Base-by-base conservation (phyloP, 257 asterid genomes). In the Nicotiana attenuata region DNA sequence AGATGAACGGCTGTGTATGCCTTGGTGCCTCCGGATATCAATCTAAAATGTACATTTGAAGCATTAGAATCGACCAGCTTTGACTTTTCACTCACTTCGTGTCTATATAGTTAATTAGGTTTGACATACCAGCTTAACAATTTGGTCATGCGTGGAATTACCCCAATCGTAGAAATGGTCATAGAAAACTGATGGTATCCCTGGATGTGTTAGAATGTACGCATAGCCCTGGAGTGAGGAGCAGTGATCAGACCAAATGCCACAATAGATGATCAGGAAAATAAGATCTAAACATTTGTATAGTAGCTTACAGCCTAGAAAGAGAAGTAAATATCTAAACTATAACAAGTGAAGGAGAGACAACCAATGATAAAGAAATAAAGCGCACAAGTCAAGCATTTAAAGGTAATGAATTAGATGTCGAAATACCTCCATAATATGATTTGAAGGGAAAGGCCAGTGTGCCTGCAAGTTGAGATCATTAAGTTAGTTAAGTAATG, bases 381-480 rank as follows among this genome's bases (percentile, higher is more conserved):
- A 41, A 33, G n/a, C 52, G 38, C 13, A 0, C 33, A 57, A 81
- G 57, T 17, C 11, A 15, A n/a, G 47, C 20, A 16, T 76, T 38
- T 24, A 56, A 33, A 64, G 82, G 61, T 73, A 8, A 14, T 0
- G 38, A 56, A 22, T 41, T 20, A 66, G 67, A 52, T 17, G 67
- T 76, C 17, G 56, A 63, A n/a, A 28, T 92, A 93, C 99, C 99
- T 92, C 97, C 98, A 92, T 91, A 26, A 96, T 85, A 83, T 94
- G 98, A 87, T 86, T 33, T 19, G 94, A 90, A 26, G 99, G 97
- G 60, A 96, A 96, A 85, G 99, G 99, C 99, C 99, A 95, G 81
- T 93, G 97, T 50, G 92, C 97, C 99, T 95, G 94, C 89, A 83
- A 80, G 77, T 13, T 24, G 60, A 35, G 81, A 80, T 8, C 22